Conservation (phyloP, 306 rosid genomes). For the Sechiopsis laciniata region DNA sequence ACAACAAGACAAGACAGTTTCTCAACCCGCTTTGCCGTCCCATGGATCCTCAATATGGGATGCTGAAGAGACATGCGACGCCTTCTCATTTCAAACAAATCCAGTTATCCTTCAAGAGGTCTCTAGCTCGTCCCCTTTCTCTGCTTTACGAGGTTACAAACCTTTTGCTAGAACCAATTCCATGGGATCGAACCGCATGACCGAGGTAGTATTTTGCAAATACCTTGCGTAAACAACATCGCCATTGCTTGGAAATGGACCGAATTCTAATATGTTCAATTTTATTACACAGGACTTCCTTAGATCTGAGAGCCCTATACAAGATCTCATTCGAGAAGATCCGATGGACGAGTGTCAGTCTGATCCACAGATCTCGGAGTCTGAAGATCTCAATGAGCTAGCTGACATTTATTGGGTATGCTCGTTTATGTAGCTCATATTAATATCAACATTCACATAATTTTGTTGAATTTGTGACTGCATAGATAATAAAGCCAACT, state of each 20-base stretch:
- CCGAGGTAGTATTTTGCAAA: constrained; percentile 38
- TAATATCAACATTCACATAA: not conserved
- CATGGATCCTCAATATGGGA: constrained; percentile 85
- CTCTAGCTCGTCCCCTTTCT: constrained; percentile 38
- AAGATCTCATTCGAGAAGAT: constrained; percentile 46
- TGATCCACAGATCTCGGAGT: constrained; percentile 43
- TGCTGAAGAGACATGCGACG: constrained; percentile 95
- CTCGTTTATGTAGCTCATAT: too few relatives aligned
- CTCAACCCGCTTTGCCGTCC: constrained; percentile 46
- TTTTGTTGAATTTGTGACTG: not conserved
- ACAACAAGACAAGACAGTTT: constrained; percentile 58
- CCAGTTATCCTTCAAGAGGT: constrained; percentile 28
- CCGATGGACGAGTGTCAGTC: constrained; percentile 44
- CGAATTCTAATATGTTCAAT: constrained; percentile 17
- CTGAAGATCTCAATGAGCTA: constrained; percentile 49
- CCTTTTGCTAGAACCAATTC: constrained; percentile 37
- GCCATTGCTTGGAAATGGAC: constrained; percentile 27
- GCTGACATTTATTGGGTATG: constrained; percentile 80
- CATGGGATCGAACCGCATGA: constrained; percentile 26
- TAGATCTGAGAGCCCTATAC: constrained; percentile 35
- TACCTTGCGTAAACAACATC: not conserved
- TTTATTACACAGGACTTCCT: constrained; percentile 44
- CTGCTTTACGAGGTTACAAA: constrained; percentile 34
- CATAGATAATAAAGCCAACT: not conserved
- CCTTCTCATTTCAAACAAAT: constrained; percentile 65